These are phyloP conservation scores for Helotiales sp. DNA, from an alignment of 2,329 filamentous ascomycete species.

Conservation along the genomic window DNA sequence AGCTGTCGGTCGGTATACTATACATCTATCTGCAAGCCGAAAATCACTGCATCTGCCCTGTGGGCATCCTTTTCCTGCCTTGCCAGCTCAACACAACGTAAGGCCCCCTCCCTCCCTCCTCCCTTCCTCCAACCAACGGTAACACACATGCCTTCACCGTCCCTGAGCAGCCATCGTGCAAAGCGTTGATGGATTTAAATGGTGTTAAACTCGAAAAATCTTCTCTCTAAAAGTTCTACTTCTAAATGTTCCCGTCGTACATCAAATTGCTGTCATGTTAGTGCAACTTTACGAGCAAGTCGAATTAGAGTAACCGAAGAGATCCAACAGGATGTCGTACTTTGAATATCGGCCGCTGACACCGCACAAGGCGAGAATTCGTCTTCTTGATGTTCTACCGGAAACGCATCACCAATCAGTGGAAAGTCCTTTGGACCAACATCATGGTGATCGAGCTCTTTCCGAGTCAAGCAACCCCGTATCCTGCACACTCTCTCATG, in stretches of 20 bases:
- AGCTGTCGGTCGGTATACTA: background rate
- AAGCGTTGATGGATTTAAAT: background rate
- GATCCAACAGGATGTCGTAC: background rate
- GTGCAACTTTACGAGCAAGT: background rate
- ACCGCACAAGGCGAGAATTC: background rate
- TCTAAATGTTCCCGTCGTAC: too few species aligned
- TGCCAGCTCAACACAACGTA: too few species aligned
- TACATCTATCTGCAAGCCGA: background rate
- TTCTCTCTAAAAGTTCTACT: background rate
- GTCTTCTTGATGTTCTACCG: background rate
- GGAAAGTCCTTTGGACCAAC: background rate
- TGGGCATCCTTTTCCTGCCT: background rate
- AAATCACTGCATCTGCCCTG: background rate
- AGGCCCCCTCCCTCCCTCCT: too few species aligned
- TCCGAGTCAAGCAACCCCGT: background rate
- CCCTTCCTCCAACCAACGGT: background rate
- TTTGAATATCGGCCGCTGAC: background rate
- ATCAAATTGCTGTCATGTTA: background rate
- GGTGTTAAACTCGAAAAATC: background rate
- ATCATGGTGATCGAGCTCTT: background rate
- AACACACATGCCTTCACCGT: too few species aligned
- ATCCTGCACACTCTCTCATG: constrained; percentile 1
- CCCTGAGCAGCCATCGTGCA: too few species aligned
- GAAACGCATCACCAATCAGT: background rate
- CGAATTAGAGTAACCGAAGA: background rate